These are phyloP conservation scores for Phytophthora chlamydospora DNA, from an alignment of 352 stramenopile species.

Conservation along the genomic window DNA sequence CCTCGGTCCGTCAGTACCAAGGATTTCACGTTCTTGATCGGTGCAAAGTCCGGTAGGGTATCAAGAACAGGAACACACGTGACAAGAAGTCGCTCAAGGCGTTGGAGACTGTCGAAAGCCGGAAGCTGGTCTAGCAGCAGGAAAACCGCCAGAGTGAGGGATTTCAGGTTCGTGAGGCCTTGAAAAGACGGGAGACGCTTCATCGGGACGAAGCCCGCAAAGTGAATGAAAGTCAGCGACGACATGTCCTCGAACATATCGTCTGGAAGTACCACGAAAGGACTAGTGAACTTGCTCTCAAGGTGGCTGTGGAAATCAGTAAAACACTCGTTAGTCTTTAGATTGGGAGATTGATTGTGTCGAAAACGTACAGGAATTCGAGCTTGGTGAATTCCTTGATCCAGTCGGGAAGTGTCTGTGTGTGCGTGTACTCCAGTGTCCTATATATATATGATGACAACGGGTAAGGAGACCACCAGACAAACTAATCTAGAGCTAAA, in stretches of 20 bases:
- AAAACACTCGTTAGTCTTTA: too few relatives aligned
- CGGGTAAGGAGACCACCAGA: too few relatives aligned
- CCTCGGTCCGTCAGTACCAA: constrained; percentile 24
- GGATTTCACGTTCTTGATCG: constrained; percentile 21
- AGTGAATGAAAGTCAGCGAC: constrained; percentile 34
- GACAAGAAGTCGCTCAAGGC: constrained; percentile 24
- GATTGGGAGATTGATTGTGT: too few relatives aligned
- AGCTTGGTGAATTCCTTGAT: constrained; percentile 30
- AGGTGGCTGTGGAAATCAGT: not conserved
- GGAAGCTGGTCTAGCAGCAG: constrained; percentile 7
- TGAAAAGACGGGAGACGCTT: constrained; percentile 16
- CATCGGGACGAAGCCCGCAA: constrained; percentile 15
- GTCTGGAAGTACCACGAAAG: constrained; percentile 7
- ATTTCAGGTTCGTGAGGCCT: not conserved
- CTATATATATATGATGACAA: constrained; percentile 10
- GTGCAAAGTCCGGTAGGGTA: constrained; percentile 28
- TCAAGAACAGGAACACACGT: not conserved
- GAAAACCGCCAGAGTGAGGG: constrained; percentile 22
- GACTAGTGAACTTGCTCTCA: not conserved
- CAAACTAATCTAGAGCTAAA: constrained; percentile 3
- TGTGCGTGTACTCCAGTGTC: constrained; percentile 40
- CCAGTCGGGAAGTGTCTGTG: constrained; percentile 27
- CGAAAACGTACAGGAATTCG: constrained; percentile 27
- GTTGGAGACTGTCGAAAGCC: constrained; percentile 5
- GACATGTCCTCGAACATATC: constrained; percentile 34